Percentiles rank a stretch among this genome's conserved stretches.
Evolutionary conservation across 2,329 filamentous ascomycete species (phyloP).

Genomic region (Colletotrichum sp.): DNA sequence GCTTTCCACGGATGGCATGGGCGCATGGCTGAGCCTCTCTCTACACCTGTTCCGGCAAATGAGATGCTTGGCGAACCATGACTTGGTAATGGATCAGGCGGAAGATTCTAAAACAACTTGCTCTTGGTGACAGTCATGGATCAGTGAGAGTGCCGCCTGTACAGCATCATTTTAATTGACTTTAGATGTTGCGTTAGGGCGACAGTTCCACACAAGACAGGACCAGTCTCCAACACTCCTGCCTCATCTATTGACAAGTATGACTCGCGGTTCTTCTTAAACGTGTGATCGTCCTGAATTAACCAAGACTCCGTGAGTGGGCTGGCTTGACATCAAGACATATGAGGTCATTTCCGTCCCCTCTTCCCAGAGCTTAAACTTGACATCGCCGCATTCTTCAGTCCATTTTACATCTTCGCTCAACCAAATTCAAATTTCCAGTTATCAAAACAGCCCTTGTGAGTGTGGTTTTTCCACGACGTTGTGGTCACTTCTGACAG

Average conservation of each 20-base stretch:
- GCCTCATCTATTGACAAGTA: background rate
- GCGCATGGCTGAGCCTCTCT: background rate
- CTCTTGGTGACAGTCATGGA: background rate
- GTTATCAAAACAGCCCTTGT: rapidly evolving
- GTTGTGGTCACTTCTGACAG: background rate
- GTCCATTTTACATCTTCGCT: background rate
- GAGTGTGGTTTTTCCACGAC: rapidly evolving
- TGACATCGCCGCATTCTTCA: too few species aligned
- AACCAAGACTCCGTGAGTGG: background rate
- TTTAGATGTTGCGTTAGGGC: background rate
- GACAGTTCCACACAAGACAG: background rate
- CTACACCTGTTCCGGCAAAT: background rate
- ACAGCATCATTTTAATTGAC: background rate
- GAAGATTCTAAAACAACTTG: background rate
- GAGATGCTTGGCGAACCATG: background rate
- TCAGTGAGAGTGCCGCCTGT: background rate
- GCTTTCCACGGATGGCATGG: background rate
- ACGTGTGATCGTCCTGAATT: background rate
- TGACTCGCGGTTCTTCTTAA: background rate
- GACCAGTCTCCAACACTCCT: background rate
- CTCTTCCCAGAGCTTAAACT: rapidly evolving
- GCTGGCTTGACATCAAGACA: background rate
- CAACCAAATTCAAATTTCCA: rapidly evolving
- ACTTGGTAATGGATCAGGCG: rapidly evolving
- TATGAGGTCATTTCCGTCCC: rapidly evolving